These are phyloP conservation scores for Leccinum arenicola DNA, from an alignment of 768 basidiomycete genomes.

Conservation along the genomic window DNA sequence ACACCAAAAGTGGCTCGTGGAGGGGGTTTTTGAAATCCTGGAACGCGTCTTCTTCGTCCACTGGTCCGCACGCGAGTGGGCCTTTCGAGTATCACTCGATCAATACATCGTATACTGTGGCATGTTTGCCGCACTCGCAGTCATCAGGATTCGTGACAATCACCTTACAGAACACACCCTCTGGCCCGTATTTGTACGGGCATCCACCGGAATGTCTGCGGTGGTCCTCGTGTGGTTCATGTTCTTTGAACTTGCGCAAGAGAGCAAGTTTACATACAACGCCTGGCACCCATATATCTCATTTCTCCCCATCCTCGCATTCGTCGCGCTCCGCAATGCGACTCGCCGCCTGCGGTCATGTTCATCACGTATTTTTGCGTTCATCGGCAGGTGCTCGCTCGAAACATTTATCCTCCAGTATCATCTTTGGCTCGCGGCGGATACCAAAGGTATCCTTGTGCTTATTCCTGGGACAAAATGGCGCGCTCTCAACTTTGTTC, in stretches of 20 bases:
- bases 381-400: conserved; percentile 83
- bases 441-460: conserved; percentile 78
- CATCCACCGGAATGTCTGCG: conserved; percentile 46
- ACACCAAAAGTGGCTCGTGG: conserved; percentile 58
- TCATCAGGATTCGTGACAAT: conserved; percentile 73
- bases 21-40: conserved; percentile 60
- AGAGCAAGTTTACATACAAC: conserved; percentile 85
- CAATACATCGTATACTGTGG: conserved; percentile 87
- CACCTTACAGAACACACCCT: conserved; percentile 64
- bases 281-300: conserved; percentile 81
- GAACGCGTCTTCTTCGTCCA: conserved; percentile 65
- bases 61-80: conserved; percentile 88
- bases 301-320: conserved; percentile 75
- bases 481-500: conserved; percentile 73
- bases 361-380: conserved; percentile 68
- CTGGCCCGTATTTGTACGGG: conserved; percentile 58
- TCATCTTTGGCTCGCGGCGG: conserved; percentile 82
- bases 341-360: conserved; percentile 66
- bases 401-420: conserved; percentile 93
- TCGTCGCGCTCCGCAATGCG: conserved; percentile 74
- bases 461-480: conserved; percentile 72
- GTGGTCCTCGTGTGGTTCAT: conserved; percentile 74
- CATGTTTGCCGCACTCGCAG: conserved; percentile 72
- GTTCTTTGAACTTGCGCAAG: conserved; percentile 72
- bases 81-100: conserved; percentile 86